These are phyloP conservation scores for Penicillium palitans DNA, from an alignment of 2,329 filamentous ascomycete genomes.

Conservation along the genomic window DNA sequence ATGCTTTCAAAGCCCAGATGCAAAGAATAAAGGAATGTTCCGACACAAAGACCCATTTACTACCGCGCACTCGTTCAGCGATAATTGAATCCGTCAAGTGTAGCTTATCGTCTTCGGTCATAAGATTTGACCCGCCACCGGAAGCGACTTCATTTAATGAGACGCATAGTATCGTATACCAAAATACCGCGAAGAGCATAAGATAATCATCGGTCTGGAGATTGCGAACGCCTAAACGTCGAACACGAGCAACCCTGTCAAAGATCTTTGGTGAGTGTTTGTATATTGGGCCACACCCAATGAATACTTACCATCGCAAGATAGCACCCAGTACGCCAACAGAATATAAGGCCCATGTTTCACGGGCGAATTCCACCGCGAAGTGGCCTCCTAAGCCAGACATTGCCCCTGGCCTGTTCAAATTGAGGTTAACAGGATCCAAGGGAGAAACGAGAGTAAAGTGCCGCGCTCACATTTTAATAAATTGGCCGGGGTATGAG, in stretches of 20 bases:
- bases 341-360: constrained; percentile 46
- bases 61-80: constrained; percentile 50
- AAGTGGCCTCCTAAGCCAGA: constrained; percentile 32
- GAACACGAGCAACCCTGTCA: constrained; percentile 40
- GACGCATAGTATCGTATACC: constrained; percentile 58
- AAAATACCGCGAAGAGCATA: constrained; percentile 56
- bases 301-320: constrained; percentile 44
- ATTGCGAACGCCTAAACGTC: constrained; percentile 49
- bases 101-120: constrained; percentile 50
- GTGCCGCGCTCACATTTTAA: constrained; percentile 22
- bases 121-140: constrained; percentile 60
- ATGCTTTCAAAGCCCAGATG: constrained; percentile 55
- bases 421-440: constrained; percentile 7
- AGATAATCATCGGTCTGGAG: constrained; percentile 58
- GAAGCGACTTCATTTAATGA: constrained; percentile 56
- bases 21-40: constrained; percentile 63
- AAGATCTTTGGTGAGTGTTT: background rate
- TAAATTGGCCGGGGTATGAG: constrained; percentile 7
- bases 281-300: too few species aligned
- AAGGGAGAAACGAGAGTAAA: constrained; percentile 2
- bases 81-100: constrained; percentile 50
- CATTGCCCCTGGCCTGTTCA: constrained; percentile 29
- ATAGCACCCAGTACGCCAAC: constrained; percentile 41
- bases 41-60: constrained; percentile 63
- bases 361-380: constrained; percentile 31